Conservation (phyloP, 768 basidiomycete species). For the Termitomyces sp. region DNA sequence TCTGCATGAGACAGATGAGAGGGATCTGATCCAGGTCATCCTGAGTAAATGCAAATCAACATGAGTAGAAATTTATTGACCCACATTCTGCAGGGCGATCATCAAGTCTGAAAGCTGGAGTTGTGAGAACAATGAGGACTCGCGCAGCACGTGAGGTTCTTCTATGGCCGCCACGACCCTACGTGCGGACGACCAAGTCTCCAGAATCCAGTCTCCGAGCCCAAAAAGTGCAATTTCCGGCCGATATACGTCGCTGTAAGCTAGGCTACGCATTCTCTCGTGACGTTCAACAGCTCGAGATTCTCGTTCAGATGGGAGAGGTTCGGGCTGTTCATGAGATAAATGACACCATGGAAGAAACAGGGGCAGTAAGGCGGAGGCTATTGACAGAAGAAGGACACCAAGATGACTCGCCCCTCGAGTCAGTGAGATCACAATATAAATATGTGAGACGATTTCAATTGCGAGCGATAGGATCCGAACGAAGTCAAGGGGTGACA, state of each 20-base stretch:
- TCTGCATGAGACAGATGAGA: slow-evolving; percentile 66
- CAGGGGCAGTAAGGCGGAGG: slow-evolving; percentile 58
- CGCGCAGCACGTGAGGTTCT: slow-evolving; percentile 35
- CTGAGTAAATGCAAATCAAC: slow-evolving; percentile 14
- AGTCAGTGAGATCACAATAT: slow-evolving; percentile 64
- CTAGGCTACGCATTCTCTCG: slow-evolving; percentile 72
- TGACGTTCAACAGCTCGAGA: slow-evolving; percentile 64
- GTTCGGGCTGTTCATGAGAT: slow-evolving; percentile 37
- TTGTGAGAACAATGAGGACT: slow-evolving; percentile 48
- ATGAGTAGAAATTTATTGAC: slow-evolving; percentile 30
- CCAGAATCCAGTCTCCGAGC: slow-evolving; percentile 80
- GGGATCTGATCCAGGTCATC: slow-evolving; percentile 51
- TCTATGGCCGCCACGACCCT: slow-evolving; percentile 57
- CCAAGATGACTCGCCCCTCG: slow-evolving; percentile 50
- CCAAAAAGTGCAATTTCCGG: slow-evolving; percentile 82
- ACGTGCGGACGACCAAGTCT: slow-evolving; percentile 68
- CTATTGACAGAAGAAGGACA: slow-evolving; percentile 55
- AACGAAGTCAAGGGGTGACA: slow-evolving; percentile 78
- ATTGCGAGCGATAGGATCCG: slow-evolving; percentile 67
- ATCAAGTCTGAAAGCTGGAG: slow-evolving; percentile 63
- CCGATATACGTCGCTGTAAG: slow-evolving; percentile 71
- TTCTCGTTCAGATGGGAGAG: slow-evolving; percentile 48
- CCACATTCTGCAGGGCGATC: slow-evolving; percentile 63
- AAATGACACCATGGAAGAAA: slow-evolving; percentile 49
- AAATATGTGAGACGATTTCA: slow-evolving; percentile 70